Percentiles rank a stretch among this genome's conserved stretches.
Conservation (phyloP, 768 basidiomycete species). For the Leccinum sublutescens region DNA sequence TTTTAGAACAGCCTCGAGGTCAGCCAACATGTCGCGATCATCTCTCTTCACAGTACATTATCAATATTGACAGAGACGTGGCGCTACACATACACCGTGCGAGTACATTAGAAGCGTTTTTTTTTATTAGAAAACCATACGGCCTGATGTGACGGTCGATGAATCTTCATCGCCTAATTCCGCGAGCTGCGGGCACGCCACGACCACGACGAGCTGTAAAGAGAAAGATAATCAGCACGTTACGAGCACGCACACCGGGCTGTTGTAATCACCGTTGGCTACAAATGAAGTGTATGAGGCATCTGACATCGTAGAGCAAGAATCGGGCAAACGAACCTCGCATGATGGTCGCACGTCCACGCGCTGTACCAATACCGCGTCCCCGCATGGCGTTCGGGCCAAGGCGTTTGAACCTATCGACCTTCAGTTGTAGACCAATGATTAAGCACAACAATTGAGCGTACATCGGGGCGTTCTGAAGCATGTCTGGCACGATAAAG, state of each 20-base stretch:
- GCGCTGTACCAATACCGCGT: conserved; percentile 97
- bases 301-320: conserved; percentile 7
- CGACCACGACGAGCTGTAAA: conserved; percentile 80
- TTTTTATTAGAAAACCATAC: conserved; percentile 3
- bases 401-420: conserved; percentile 92
- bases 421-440: conserved; percentile 9
- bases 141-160: background rate
- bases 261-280: conserved; percentile 69
- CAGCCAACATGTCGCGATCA: background rate
- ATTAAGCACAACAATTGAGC: conserved; percentile 29
- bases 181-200: conserved; percentile 71
- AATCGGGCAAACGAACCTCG: conserved; percentile 60
- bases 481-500: conserved; percentile 99
- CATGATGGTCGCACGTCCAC: conserved; percentile 98
- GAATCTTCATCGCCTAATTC: conserved; percentile 71
- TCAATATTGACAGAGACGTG: conserved; percentile 6
- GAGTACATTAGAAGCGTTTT: conserved; percentile 11
- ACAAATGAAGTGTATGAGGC: conserved; percentile 23
- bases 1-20: conserved; percentile 46
- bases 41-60: conserved; percentile 7
- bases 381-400: conserved; percentile 99
- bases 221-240: conserved; percentile 15
- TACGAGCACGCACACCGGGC: background rate
- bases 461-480: conserved; percentile 98
- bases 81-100: conserved; percentile 16